Conservation (phyloP, 768 basidiomycete genomes). For the Polyporus arcularius region DNA sequence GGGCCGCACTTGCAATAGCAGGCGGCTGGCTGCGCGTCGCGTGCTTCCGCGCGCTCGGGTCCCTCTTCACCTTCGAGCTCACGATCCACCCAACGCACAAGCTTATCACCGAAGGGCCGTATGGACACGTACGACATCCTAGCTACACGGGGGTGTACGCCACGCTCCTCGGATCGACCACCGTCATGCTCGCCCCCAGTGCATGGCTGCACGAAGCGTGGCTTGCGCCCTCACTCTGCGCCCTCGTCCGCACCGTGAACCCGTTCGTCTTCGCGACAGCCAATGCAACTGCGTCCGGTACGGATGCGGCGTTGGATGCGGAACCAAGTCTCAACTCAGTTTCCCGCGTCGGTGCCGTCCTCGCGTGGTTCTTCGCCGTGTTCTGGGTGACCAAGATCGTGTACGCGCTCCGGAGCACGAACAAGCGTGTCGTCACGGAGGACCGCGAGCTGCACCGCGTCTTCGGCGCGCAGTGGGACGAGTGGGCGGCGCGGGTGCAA, state of each 20-base stretch:
- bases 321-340: background rate
- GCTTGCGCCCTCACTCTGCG: conserved; percentile 5
- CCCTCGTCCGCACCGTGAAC: background rate
- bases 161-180: conserved; percentile 26
- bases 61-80: conserved; percentile 42
- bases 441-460: conserved; percentile 25
- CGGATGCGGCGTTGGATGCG: conserved; percentile 8
- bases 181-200: conserved; percentile 23
- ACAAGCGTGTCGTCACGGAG: conserved; percentile 27
- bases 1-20: conserved; percentile 27
- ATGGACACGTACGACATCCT: conserved; percentile 44
- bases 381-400: conserved; percentile 32
- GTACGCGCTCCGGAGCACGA: conserved; percentile 30
- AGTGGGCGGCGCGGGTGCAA: conserved; percentile 24
- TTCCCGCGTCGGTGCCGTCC: conserved; percentile 7
- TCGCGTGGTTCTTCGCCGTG: conserved; percentile 24
- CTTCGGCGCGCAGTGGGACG: conserved; percentile 30
- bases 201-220: conserved; percentile 27
- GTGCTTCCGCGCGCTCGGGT: conserved; percentile 40
- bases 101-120: conserved; percentile 42
- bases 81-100: conserved; percentile 37
- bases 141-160: conserved; percentile 36
- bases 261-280: background rate
- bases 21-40: conserved; percentile 37
- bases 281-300: background rate